Evolutionary conservation across 176 grass and related monocot genomes (phyloP), one percentile per base, ranked within the genome.

Genomic region (Stipa capillata): DNA sequence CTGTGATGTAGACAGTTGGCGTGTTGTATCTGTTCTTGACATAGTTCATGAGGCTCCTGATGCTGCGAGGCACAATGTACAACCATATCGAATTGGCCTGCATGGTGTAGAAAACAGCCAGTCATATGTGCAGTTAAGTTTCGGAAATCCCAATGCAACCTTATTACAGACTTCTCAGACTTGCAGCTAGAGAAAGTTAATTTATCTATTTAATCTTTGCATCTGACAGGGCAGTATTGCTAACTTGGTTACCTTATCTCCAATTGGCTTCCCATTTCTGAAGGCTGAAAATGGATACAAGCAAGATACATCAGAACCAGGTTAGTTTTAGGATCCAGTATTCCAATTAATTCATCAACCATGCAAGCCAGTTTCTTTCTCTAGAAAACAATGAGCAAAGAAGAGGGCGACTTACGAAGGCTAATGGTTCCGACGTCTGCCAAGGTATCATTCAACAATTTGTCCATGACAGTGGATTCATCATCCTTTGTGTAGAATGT

Each of bases 1-100:
- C 91, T 40, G 91, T 94, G 62, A 94, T 91, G 40, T 88, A 76
- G 76, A 94, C 91, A 1, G 76, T 58, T 61, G 91, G 91, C 9
- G 79, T 88, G 28, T 84, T 74, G 63, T 94, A 94, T 68, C 82
- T 90, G 18, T 88, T 37, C 41, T 90, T 94, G 69, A 94, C 74
- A 60, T 94, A 90, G 69, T 94, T 94, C 88, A 90, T 90, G 16
- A 94, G 74, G 48, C 69, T 86, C 45, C 91, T 91, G 29, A 94
- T 60, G 51, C 91, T 89, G 61, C 82, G 37, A 27, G 91, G 91
- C 9, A 94, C 91, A 55, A 94, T 90, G 73, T 94, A 94, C 31
- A 94, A 18, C 91, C 85, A 94, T 71, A 94, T 84, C 0, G 88
- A 86, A 80, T 57, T 72, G 16, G 91, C 88, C 91, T 94, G 85